These are phyloP conservation scores for Fusarium pilosicola DNA, from an alignment of 2,329 filamentous ascomycete genomes.

Conservation along the genomic window DNA sequence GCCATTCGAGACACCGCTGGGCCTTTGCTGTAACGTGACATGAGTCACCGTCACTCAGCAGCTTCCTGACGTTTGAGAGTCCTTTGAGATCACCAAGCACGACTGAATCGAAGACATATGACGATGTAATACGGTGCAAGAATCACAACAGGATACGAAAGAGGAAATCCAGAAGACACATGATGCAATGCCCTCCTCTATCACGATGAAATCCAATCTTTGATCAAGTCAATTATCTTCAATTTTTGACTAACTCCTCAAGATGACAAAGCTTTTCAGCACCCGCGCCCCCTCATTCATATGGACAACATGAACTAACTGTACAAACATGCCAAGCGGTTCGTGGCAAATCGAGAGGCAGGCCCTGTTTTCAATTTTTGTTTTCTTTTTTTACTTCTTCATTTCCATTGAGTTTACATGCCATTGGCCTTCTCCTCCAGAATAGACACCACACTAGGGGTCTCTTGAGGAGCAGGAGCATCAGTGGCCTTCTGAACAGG, in stretches of 20 bases:
- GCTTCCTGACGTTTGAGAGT: not conserved
- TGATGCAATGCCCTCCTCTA: not conserved
- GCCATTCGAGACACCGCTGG: not conserved
- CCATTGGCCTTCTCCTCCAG: constrained; percentile 29
- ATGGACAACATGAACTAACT: not conserved
- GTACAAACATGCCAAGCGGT: constrained; percentile 3
- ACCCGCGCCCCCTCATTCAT: not conserved
- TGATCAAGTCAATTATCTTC: not conserved
- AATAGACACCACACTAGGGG: constrained; percentile 16
- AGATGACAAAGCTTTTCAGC: not conserved
- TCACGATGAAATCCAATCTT: not conserved
- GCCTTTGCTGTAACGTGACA: not conserved
- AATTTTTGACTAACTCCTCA: constrained; percentile 4
- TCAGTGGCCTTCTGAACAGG: constrained; percentile 10
- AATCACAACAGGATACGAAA: not conserved
- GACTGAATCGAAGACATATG: not conserved
- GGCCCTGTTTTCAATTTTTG: not conserved
- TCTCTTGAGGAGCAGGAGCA: not conserved
- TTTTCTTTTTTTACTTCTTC: not conserved
- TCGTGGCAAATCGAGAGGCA: not conserved
- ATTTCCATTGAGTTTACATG: constrained; percentile 4
- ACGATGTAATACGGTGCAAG: not conserved
- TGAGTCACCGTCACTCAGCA: not conserved
- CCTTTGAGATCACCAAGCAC: not conserved
- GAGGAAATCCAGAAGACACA: not conserved